phyloP scores from a whole-genome alignment of 2,329 filamentous ascomycete species.

The Scedosporium aurantiacum region DNA sequence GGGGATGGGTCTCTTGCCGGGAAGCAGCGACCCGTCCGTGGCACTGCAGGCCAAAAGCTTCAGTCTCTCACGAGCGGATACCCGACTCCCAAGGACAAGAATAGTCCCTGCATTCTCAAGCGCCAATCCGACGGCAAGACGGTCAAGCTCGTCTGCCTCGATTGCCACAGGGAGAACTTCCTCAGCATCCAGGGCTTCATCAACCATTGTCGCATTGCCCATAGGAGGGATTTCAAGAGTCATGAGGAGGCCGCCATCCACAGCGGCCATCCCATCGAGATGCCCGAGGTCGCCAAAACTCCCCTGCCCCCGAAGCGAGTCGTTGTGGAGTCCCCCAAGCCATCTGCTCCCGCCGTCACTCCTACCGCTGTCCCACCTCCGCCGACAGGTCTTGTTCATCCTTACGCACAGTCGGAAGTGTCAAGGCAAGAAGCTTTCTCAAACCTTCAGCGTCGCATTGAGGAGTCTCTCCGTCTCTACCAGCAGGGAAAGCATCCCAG shows the following conservation, averaged over 20 bases:
- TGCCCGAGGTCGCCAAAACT: constrained; percentile 41
- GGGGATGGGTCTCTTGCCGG: constrained; percentile 27
- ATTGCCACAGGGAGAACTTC: constrained; percentile 84
- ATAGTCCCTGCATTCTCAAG: constrained; percentile 73
- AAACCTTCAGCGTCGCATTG: constrained; percentile 40
- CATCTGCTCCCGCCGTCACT: constrained; percentile 4
- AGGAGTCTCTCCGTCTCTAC: constrained; percentile 41
- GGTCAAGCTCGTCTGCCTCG: constrained; percentile 81
- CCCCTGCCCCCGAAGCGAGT: constrained; percentile 19
- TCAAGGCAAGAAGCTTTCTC: constrained; percentile 40
- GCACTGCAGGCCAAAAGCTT: constrained; percentile 47
- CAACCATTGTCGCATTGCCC: constrained; percentile 95
- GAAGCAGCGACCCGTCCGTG: constrained; percentile 39
- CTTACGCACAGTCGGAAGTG: constrained; percentile 47
- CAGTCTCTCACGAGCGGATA: constrained; percentile 62
- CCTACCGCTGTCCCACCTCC: constrained; percentile 16
- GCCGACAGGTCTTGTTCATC: constrained; percentile 45
- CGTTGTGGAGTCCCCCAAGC: constrained; percentile 27
- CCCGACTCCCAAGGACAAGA: constrained; percentile 65
- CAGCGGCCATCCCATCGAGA: constrained; percentile 73
- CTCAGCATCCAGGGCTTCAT: constrained; percentile 98
- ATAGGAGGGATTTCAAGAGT: constrained; percentile 86
- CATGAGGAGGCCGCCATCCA: constrained; percentile 88
- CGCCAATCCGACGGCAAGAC: constrained; percentile 66
- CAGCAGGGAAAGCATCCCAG: constrained; percentile 30